Base-by-base conservation (phyloP, 495 filamentous ascomycete genomes). In the Daldinia concentrica region DNA sequence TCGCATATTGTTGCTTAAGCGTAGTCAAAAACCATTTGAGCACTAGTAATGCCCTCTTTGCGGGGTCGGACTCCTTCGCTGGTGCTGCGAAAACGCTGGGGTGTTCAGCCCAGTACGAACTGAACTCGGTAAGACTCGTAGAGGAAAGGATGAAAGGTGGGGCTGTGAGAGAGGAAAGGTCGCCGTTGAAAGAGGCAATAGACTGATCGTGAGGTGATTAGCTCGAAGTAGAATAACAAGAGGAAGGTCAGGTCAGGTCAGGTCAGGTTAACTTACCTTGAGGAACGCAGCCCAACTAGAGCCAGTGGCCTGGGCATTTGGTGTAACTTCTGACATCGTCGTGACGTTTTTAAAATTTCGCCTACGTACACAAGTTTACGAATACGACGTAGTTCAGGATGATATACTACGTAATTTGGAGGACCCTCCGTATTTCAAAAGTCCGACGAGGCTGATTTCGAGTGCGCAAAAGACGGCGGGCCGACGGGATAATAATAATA, bases 1-100 rank as follows among this genome's bases (percentile, higher is more conserved):
- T 93, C 77, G 90, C 92, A 79, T 98, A 98, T 74, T 97, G 93
- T 80, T 96, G 93, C 84, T 94, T 97, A 61, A 99, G 86, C 4
- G 95, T 98, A 74, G 89, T 95, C 63, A 99, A 85, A 82, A 99
- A 99, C 95, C 95, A 99, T 79, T 95, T 97, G 60, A 98, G 83
- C 19, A 99, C 96, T 8, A 94, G 83, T 64, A 98, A 80, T 7
- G 93, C 90, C 61, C 95, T 88, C 84, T 94, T 96, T 66, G 89
- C 88, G 1, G 94, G 88, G 75, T 97, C 91, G 19, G 86, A 60
- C 79, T 98, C 95, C 54, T 86, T 85, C 22, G 93, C 91, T 1
- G 95, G 93, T 6, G 95, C 95, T 34, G 93, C 89, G 76, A 99
- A 95, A 61, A 96, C 81, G 66, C 87, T 84, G 2, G 95, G 95